Base-by-base conservation (phyloP, 768 basidiomycete species). In the Polyporus arcularius region DNA sequence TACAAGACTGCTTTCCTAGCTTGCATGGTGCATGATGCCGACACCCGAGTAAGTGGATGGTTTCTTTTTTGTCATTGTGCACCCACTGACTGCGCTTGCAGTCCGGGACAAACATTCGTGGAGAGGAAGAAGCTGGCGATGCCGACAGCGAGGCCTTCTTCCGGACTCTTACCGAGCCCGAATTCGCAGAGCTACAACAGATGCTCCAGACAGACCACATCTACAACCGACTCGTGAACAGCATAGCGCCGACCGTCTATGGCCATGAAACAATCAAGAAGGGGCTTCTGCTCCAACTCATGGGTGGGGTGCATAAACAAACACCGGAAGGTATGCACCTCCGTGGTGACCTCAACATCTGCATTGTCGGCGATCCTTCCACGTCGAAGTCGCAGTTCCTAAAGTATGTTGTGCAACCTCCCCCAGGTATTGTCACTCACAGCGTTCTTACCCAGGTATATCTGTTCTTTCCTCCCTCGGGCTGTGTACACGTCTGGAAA, bases 181-280 rank as follows among this genome's bases (percentile, higher is more conserved):
- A 99, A 72, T 90, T 96, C 63, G 94, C 98, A 59, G 96, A 98
- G 72, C 85, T 99, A 56, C 91, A 87, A 72, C 82, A 82, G 40
- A 99, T 98, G 97, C 92, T 98, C 66, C 85, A 96, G 68, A 87
- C 89, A 0, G 93, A 96, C 53, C 89, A 96, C 72, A 98, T 99
- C 66, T 99, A 98, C 73, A 87, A 90, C 28, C 87, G 96, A 8
- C 79, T 98, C 4, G 96, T 98, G 26, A 87, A 90, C 69, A 94
- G 92, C 69, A 96, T 98, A 62, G 97, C 97, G 1, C 97, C 97
- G 3, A 98, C 97, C 0, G 96, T 99, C 1, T 98, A 98, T 68
- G 97, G 97, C 1, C 97, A 98, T 71, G 97, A 99, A 70, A 96
- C 98, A 53, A 96, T 98, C 68, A 98, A 99, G 80, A 99, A 99